Conservation (phyloP, 345 rosid genomes). For the Cardiospermum halicacabum region DNA sequence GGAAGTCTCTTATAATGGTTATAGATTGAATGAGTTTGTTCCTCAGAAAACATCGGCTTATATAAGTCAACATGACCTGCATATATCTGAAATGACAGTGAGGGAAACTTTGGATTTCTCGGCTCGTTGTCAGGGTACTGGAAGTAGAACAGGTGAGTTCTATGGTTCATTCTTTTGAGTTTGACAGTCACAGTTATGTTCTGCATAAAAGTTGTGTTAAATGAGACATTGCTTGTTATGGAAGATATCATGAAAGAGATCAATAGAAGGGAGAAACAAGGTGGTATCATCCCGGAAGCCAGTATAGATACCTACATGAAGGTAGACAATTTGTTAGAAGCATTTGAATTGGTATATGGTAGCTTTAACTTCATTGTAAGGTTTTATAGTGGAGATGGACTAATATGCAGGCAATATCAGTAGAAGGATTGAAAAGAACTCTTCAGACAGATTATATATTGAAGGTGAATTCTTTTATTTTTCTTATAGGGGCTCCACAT, state of each 20-base stretch:
- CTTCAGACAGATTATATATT: conserved; percentile 54
- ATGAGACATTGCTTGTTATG: not conserved
- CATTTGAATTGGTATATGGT: not conserved
- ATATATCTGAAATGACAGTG: conserved; percentile 55
- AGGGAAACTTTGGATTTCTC: conserved; percentile 59
- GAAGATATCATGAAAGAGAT: conserved; percentile 38
- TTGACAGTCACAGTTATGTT: not conserved
- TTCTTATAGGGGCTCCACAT: not conserved
- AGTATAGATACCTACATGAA: conserved; percentile 52
- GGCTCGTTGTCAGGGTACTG: conserved; percentile 55
- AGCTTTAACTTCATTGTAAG: not conserved
- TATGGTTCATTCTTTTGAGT: not conserved
- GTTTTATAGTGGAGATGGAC: not conserved
- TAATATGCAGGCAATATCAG: conserved; percentile 40
- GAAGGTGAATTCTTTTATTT: conserved; percentile 30
- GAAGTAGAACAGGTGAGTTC: conserved; percentile 39
- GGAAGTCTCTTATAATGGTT: conserved; percentile 31
- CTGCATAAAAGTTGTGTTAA: not conserved
- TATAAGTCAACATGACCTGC: conserved; percentile 53
- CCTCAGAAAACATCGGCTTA: conserved; percentile 61
- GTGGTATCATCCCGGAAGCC: conserved; percentile 40
- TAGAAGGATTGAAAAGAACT: conserved; percentile 33
- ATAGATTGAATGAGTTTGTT: conserved; percentile 44
- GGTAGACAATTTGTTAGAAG: conserved; percentile 20
- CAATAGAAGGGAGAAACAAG: conserved; percentile 41